Base-by-base conservation (phyloP, 202 grass and related monocot species). In the Setaria italica region DNA sequence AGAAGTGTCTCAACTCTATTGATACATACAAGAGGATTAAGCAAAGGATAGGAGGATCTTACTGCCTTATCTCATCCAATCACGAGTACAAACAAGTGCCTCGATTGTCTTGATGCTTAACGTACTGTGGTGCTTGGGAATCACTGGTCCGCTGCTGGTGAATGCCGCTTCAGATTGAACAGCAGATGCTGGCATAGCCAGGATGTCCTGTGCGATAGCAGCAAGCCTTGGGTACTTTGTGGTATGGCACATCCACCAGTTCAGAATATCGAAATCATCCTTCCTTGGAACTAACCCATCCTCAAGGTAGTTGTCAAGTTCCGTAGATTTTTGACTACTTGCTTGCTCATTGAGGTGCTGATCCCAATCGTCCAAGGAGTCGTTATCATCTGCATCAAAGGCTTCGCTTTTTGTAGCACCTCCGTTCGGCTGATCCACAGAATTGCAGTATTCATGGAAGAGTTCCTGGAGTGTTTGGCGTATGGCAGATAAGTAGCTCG, bases 361-460 rank as follows among this genome's bases (percentile, higher is more conserved):
- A 78, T 91, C 89, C 89, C 89, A 91, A 29, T 91, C 89, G 29
- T 91, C 85, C 42, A 91, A 85, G 58, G 41, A 85, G 77, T 91
- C 89, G 15, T 2, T 88, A 42, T 80, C 17, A 4, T 51, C 80
- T 21, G 34, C 64, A 72, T 58, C 72, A 19, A 87, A 81, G 70
- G 81, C 5, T 57, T 42, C 39, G 63, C n/a, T 85, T 64, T 66
- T 64, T 66, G 85, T 80, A 56, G 47, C 47, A 58, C 19, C 16
- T 42, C 64, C 46, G 1, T 34, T 81, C 0, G 15, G 47, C 49
- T 76, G 77, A 51, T 88, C 58, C 1, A 48, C 14, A 51, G 66
- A 43, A 32, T 81, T 85, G 77, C 78, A 73, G 37, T 91, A 91
- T 72, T 88, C 89, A 67, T 82, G 72, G 37, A 91, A 91, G 66